phyloP scores from a whole-genome alignment of 2,329 filamentous ascomycete genomes.

The Scortechinia acanthostroma region DNA sequence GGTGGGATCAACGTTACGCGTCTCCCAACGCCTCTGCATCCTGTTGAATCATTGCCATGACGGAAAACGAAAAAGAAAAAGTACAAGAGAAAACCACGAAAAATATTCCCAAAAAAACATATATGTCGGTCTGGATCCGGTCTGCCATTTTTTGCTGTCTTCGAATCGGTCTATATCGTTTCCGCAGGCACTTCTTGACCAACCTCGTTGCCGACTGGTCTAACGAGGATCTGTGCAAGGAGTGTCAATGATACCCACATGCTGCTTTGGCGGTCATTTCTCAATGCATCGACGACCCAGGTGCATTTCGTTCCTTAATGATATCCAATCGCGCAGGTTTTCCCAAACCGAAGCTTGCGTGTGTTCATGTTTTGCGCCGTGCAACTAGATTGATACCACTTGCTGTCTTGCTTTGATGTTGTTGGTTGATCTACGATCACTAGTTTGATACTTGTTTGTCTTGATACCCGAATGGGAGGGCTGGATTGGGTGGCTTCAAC shows the following conservation, averaged over 20 bases:
- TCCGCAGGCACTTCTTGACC: no score
- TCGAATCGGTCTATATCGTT: not conserved
- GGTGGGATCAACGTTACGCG: conserved; percentile 1
- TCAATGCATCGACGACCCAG: conserved; percentile 20
- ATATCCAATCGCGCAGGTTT: conserved; percentile 12
- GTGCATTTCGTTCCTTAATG: not conserved
- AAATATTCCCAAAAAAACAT: no score
- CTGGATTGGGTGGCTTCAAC: conserved; percentile 5
- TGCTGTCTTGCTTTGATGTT: conserved; percentile 15
- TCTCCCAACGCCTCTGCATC: not conserved
- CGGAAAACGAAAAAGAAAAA: no score
- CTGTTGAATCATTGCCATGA: no score
- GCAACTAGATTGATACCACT: conserved; percentile 25
- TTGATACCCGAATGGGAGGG: conserved; percentile 6
- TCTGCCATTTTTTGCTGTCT: not conserved
- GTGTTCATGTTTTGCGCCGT: conserved; percentile 15
- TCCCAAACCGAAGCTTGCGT: conserved; percentile 9
- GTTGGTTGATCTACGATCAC: conserved; percentile 7
- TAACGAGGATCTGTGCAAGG: no score
- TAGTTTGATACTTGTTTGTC: not conserved
- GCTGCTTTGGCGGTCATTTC: conserved; percentile 15
- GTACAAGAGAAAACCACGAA: no score
- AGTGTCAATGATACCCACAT: conserved; percentile 1
- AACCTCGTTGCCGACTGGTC: no score
- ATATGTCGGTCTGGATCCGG: no score